These are phyloP conservation scores for Rickenella mellea DNA, from an alignment of 768 basidiomycete species.

Conservation along the genomic window DNA sequence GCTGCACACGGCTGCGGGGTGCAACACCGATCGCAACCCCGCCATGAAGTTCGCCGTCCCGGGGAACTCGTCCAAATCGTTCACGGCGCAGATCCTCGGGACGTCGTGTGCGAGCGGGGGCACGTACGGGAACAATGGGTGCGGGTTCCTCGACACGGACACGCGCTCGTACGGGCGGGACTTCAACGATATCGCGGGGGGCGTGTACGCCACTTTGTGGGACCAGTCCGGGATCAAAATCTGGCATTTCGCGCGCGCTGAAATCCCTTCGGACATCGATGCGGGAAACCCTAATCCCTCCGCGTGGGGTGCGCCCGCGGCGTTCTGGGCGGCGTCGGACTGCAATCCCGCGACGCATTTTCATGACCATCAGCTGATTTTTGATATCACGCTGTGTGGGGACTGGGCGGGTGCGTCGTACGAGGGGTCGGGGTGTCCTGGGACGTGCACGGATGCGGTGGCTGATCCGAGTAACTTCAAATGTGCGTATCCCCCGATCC, in stretches of 20 bases:
- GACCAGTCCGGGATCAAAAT: constrained; percentile 31
- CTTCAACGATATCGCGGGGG: constrained; percentile 34
- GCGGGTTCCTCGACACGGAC: constrained; percentile 25
- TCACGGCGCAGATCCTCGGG: constrained; percentile 19
- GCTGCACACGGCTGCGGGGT: constrained; percentile 29
- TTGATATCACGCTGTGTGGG: constrained; percentile 34
- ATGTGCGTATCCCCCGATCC: constrained; percentile 5
- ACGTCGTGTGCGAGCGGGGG: constrained; percentile 21
- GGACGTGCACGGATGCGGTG: constrained; percentile 21
- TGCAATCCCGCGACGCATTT: constrained; percentile 29
- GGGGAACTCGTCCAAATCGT: constrained; percentile 5
- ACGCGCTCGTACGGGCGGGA: constrained; percentile 28
- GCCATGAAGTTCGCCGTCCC: constrained; percentile 4
- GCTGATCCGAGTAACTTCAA: constrained; percentile 18
- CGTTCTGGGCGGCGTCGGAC: constrained; percentile 23
- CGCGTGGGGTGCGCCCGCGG: constrained; percentile 32
- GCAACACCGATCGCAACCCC: constrained; percentile 22
- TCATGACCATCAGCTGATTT: constrained; percentile 25
- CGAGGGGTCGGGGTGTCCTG: constrained; percentile 19
- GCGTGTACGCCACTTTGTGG: constrained; percentile 33
- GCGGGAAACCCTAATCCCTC: constrained; percentile 24
- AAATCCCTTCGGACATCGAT: constrained; percentile 27
- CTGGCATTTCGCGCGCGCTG: constrained; percentile 34
- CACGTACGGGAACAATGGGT: constrained; percentile 27
- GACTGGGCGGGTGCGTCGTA: constrained; percentile 32